phyloP scores from a whole-genome alignment of 2,329 filamentous ascomycete species.

The Rutstroemia sp. region DNA sequence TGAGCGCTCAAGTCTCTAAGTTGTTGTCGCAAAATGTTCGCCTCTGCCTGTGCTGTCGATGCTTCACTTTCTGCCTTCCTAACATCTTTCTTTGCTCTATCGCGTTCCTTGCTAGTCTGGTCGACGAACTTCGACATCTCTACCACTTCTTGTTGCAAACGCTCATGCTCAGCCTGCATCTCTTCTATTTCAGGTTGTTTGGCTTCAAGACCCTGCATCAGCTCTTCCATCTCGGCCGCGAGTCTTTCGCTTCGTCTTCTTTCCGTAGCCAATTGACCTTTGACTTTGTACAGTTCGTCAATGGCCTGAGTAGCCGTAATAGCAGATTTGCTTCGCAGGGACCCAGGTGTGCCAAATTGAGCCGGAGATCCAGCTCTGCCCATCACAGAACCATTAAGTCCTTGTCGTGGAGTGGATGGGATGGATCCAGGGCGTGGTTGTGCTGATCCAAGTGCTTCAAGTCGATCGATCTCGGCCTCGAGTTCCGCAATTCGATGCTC shows the following conservation, averaged over 20 bases:
- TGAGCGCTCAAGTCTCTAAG: conserved; percentile 85
- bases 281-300: conserved; percentile 58
- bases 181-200: conserved; percentile 86
- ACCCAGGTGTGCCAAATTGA: conserved; percentile 51
- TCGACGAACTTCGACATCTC: conserved; percentile 83
- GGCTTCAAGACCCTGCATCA: conserved; percentile 76
- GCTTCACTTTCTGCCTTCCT: conserved; percentile 73
- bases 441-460: conserved; percentile 46
- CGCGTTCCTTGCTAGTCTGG: conserved; percentile 71
- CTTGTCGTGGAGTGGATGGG: conserved; percentile 50
- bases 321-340: conserved; percentile 45
- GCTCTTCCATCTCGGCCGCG: conserved; percentile 70
- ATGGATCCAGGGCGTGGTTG: conserved; percentile 36
- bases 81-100: conserved; percentile 68
- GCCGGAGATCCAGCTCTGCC: conserved; percentile 48
- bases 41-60: conserved; percentile 56
- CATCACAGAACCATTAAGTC: conserved; percentile 45
- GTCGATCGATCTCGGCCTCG: conserved; percentile 52
- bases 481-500: conserved; percentile 58
- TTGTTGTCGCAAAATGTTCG: conserved; percentile 74
- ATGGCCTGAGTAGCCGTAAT: conserved; percentile 56
- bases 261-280: conserved; percentile 67
- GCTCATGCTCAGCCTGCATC: conserved; percentile 70
- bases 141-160: conserved; percentile 71
- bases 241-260: conserved; percentile 69